These are phyloP conservation scores for Leishmania major DNA, from an alignment of 208 protist genomes.

Conservation along the genomic window DNA sequence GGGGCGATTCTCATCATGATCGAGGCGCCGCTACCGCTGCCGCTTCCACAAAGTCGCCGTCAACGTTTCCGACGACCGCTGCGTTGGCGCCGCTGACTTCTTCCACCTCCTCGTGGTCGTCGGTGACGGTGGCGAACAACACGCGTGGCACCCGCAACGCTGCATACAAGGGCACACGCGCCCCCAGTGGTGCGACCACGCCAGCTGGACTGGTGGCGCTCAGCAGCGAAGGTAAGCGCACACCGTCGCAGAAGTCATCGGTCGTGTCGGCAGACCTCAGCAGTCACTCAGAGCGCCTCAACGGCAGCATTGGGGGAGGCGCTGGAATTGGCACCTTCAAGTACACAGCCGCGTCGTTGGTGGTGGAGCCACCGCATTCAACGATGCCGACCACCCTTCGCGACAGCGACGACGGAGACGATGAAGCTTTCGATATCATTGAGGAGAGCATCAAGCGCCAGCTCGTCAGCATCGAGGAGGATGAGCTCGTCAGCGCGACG, in stretches of 20 bases:
- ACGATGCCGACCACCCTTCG: background rate
- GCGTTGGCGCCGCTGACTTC: background rate
- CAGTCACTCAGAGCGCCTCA: background rate
- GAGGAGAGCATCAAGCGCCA: constrained; percentile 9
- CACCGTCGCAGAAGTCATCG: background rate
- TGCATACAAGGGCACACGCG: background rate
- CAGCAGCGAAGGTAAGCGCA: background rate
- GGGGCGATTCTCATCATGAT: background rate
- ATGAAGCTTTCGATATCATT: background rate
- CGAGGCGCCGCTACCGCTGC: background rate
- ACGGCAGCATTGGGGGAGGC: no score
- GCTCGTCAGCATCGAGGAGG: constrained; percentile 12
- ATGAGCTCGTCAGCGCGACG: background rate
- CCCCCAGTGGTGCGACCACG: no score
- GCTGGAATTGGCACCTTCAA: background rate
- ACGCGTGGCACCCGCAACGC: background rate
- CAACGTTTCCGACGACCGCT: background rate
- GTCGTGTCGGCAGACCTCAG: background rate
- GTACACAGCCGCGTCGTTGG: background rate
- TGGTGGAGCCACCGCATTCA: background rate
- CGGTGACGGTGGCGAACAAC: background rate
- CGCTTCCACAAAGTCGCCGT: background rate
- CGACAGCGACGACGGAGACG: constrained; percentile 10
- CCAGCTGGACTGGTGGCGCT: background rate
- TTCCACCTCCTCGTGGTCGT: background rate